Evolutionary conservation across 805 yeast species (phyloP), one percentile per base, ranked within the genome.

Genomic region (Kuraishia piskuri): DNA sequence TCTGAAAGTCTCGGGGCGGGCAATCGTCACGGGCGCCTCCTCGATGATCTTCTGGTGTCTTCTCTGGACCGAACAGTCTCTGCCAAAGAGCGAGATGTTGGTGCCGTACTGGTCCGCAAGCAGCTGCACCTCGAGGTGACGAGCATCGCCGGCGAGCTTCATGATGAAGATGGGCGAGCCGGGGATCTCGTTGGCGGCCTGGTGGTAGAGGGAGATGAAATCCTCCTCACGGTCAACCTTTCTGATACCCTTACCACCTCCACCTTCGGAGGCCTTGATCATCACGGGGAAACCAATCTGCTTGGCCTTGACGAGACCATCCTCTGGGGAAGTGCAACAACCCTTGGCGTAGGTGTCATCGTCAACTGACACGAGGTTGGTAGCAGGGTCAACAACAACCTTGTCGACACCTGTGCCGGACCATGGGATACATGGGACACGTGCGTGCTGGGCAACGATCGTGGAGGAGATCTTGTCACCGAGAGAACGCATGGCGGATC

Each of bases 211-310:
- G 24, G 88, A 58, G 46, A 77, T 64, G 60, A 94, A 94, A 63
- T 90, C 88, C 58, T 82, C 84, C 69, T 87, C 96, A 58, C 77
- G 68, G 54, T 88, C 96, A 59, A 90, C 98, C 73, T 90, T 90
- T 77, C 99, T 86, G 70, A 94, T 94, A 81, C 99, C 99, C 75
- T 94, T 94, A 78, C 99, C 99, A 75, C 99, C 99, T 73, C 99
- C 99, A 78, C 99, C 99, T 83, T 94, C 99, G 55, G 97, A 90
- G 50, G 99, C 99, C 73, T 94, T 94, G 67, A 94, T 84, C 99
- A 94, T 94, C 53, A 94, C 96, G 31, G 99, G 99, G 76, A 94
- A 90, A 1, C 99, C 99, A 64, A 94, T 91, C 64, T 79, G 69
- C 62, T 77, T 81, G 56, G 99, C 99, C 68, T 87, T 88, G 48